These are phyloP conservation scores for Abortiporus biennis DNA, from an alignment of 1,284 basidiomycete genomes.

Conservation along the genomic window DNA sequence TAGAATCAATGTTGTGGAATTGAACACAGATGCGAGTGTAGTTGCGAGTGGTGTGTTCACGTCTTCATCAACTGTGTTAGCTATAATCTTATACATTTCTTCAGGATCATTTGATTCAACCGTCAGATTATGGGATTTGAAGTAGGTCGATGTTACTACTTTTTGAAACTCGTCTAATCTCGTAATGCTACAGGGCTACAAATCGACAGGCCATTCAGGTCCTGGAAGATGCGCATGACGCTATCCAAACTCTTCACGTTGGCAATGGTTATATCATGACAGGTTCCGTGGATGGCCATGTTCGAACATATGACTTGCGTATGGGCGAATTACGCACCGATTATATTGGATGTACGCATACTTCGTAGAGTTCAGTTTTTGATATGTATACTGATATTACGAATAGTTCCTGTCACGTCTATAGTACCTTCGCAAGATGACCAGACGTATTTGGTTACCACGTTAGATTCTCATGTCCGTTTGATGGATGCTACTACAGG, in stretches of 20 bases:
- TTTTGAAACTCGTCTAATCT: background rate
- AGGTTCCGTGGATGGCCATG: constrained; percentile 87
- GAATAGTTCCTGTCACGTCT: constrained; percentile 78
- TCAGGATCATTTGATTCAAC: constrained; percentile 85
- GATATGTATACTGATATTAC: background rate
- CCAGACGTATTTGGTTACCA: constrained; percentile 76
- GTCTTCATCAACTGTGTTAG: background rate
- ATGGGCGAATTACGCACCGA: constrained; percentile 87
- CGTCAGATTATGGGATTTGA: constrained; percentile 84
- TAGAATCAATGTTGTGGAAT: constrained; percentile 87
- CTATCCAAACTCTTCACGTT: constrained; percentile 77
- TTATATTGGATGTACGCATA: constrained; percentile 79
- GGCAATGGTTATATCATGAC: constrained; percentile 63
- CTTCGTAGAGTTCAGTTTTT: constrained; percentile 1
- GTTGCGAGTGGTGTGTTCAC: constrained; percentile 71
- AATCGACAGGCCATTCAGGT: constrained; percentile 84
- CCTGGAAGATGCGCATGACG: constrained; percentile 86
- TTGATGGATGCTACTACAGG: constrained; percentile 85
- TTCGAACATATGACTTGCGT: constrained; percentile 90
- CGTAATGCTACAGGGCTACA: constrained; percentile 63
- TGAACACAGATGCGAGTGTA: constrained; percentile 82
- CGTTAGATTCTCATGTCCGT: constrained; percentile 80
- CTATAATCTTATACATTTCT: background rate
- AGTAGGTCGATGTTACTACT: constrained; percentile 36
- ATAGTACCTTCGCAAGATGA: constrained; percentile 71